A percentile compares a stretch with the other conserved stretches of the same genome.
These are phyloP conservation scores for Acrocalymma vagum DNA, from an alignment of 2,329 filamentous ascomycete genomes.

Conservation along the genomic window DNA sequence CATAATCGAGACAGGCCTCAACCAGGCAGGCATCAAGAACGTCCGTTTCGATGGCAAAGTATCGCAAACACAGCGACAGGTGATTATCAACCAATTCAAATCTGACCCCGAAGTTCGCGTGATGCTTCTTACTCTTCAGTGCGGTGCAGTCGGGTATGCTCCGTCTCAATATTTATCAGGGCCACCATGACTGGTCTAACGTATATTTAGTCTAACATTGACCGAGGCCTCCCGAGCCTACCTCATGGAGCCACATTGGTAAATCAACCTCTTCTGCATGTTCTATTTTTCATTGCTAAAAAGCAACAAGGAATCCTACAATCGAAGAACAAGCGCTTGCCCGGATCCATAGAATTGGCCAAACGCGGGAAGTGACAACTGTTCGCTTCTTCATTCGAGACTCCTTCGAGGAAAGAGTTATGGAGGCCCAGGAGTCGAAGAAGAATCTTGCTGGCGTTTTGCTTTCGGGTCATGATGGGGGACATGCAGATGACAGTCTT, in stretches of 20 bases:
- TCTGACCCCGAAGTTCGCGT: constrained; percentile 49
- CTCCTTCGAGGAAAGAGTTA: constrained; percentile 52
- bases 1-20: constrained; percentile 53
- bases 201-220: constrained; percentile 52
- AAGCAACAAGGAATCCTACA: too few species aligned
- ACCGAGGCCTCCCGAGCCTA: constrained; percentile 58
- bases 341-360: constrained; percentile 30
- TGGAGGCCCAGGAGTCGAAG: constrained; percentile 56
- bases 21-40: constrained; percentile 40
- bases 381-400: constrained; percentile 49
- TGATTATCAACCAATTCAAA: constrained; percentile 52
- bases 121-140: constrained; percentile 59
- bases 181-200: too few species aligned
- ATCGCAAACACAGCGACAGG: constrained; percentile 51
- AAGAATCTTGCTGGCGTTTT: constrained; percentile 58
- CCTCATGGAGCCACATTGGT: constrained; percentile 62
- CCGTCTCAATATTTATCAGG: background rate
- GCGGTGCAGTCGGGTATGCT: constrained; percentile 61
- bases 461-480: constrained; percentile 20
- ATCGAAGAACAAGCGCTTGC: constrained; percentile 56
- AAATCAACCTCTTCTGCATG: too few species aligned
- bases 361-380: constrained; percentile 40
- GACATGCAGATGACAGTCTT: constrained; percentile 24
- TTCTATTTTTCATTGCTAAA: too few species aligned
- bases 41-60: constrained; percentile 60